Evolutionary conservation across 2,329 filamentous ascomycete species (phyloP).

Genomic region (Didymella keratinophila): DNA sequence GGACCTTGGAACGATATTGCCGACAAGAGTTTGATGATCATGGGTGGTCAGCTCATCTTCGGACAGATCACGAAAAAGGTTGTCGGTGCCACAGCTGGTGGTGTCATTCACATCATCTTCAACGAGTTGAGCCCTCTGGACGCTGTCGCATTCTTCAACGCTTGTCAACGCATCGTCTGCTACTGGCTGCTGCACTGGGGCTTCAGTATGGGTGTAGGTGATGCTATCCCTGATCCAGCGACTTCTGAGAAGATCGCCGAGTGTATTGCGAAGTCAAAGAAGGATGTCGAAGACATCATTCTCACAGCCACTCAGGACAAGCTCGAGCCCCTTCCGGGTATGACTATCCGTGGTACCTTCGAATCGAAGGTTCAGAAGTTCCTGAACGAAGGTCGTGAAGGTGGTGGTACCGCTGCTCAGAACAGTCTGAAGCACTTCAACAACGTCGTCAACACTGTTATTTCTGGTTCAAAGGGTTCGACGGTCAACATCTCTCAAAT

Average conservation of each 20-base stretch:
- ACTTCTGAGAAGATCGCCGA: constrained; percentile 87
- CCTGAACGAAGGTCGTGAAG: constrained; percentile 93
- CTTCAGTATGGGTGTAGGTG: constrained; percentile 97
- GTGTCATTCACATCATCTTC: constrained; percentile 94
- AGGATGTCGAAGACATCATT: constrained; percentile 78
- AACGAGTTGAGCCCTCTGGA: constrained; percentile 89
- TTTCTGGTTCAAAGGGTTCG: constrained; percentile 96
- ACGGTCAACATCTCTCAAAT: constrained; percentile 99
- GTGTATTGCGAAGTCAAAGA: constrained; percentile 82
- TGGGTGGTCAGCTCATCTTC: constrained; percentile 87
- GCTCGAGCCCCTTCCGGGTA: constrained; percentile 92
- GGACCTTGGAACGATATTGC: constrained; percentile 67
- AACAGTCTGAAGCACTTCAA: constrained; percentile 94
- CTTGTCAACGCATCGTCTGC: constrained; percentile 90
- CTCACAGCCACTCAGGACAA: constrained; percentile 81
- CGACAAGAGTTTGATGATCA: constrained; percentile 82
- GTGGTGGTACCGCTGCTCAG: constrained; percentile 90
- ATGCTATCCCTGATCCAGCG: constrained; percentile 87
- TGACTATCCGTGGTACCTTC: constrained; percentile 98
- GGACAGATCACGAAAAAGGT: constrained; percentile 93
- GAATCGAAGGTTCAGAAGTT: constrained; percentile 96
- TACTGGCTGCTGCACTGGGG: constrained; percentile 98
- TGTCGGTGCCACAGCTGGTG: constrained; percentile 86
- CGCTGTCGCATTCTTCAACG: constrained; percentile 95
- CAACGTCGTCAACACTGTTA: constrained; percentile 95